phyloP scores from a whole-genome alignment of 2,329 filamentous ascomycete genomes.

The Nemania abortiva region DNA sequence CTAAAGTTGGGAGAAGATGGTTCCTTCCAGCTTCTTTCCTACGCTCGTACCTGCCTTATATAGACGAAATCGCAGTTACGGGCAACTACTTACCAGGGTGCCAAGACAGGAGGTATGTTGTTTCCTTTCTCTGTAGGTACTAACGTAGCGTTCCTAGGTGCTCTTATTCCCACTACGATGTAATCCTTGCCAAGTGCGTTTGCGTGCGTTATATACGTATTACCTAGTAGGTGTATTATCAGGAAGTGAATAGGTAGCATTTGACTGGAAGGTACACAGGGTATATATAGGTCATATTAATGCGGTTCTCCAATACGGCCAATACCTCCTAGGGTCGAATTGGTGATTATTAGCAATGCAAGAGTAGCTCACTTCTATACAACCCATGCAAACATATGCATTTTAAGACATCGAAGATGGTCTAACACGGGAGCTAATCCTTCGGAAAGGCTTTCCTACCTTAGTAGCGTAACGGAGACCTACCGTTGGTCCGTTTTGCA shows the following conservation, averaged over 20 bases:
- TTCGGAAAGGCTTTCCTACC: background rate
- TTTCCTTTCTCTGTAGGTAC: background rate
- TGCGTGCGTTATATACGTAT: too few species aligned
- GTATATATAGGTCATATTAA: too few species aligned
- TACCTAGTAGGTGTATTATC: too few species aligned
- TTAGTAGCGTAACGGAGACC: background rate
- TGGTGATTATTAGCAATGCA: background rate
- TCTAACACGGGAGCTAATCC: background rate
- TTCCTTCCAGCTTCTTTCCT: slow-evolving; percentile 8
- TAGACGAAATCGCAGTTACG: background rate
- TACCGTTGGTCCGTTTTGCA: background rate
- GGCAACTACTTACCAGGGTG: background rate
- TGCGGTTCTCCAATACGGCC: too few species aligned
- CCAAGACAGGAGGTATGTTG: background rate
- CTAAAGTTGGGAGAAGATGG: background rate
- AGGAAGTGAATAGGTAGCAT: too few species aligned
- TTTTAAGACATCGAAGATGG: background rate
- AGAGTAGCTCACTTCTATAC: background rate
- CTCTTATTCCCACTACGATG: too few species aligned
- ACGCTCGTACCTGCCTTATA: background rate
- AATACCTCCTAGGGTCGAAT: background rate
- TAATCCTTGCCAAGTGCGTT: too few species aligned
- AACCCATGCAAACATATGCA: background rate
- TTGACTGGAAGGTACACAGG: too few species aligned
- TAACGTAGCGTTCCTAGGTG: background rate